phyloP scores from a whole-genome alignment of 176 grass and related monocot species.

The Hordeum marinum region DNA sequence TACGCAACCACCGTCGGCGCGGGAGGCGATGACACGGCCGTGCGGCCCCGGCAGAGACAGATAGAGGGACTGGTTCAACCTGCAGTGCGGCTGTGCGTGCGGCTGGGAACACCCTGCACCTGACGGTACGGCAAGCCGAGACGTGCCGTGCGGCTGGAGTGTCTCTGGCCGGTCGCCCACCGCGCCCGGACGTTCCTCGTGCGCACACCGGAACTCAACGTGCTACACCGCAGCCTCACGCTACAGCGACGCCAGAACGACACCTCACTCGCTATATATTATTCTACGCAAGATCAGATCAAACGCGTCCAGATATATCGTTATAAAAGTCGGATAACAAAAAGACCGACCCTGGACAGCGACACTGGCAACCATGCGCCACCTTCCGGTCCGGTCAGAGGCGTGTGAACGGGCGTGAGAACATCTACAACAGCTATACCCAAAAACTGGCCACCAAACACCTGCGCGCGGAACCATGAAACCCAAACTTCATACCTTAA shows the following conservation, averaged over 20 bases:
- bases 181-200: too few relatives aligned
- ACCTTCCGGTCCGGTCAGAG: not conserved
- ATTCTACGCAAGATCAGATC: not conserved
- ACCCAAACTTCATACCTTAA: too few relatives aligned
- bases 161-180: not conserved
- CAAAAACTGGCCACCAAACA: too few relatives aligned
- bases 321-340: not conserved
- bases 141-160: not conserved
- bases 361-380: not conserved
- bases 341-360: not conserved
- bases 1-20: not conserved
- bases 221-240: not conserved
- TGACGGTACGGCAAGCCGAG: not conserved
- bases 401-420: not conserved
- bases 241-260: not conserved
- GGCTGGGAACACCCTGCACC: too few relatives aligned
- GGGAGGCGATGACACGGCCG: not conserved
- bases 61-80: not conserved
- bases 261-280: not conserved
- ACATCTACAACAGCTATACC: too few relatives aligned
- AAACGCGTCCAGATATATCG: not conserved
- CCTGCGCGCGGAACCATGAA: too few relatives aligned
- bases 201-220: not conserved
- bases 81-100: not conserved
- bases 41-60: not conserved